Base-by-base conservation (phyloP, 495 filamentous ascomycete species). In the Penicillium chermesinum region DNA sequence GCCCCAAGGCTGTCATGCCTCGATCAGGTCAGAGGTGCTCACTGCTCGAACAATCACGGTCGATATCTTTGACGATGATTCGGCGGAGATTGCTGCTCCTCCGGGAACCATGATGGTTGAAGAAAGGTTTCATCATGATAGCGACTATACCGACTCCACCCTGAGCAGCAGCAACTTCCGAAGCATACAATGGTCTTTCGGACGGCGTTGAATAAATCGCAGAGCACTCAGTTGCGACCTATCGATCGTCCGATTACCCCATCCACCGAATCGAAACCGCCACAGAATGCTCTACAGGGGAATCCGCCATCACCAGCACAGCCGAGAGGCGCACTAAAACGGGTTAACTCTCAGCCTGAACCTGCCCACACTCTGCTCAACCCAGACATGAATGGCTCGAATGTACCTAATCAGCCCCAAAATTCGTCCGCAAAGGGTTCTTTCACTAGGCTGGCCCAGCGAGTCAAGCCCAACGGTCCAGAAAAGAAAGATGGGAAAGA, bases 41-140 rank as follows among this genome's bases (percentile, higher is more conserved):
- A 86, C 81, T 6, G 84, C 80, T 3, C 82, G 82, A 41, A 88
- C 78, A 0, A 83, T 89, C 50, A 87, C 84, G 0, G 84, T 90
- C 3, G 83, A 88, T 46, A 78, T 89, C 15, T 80, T 72, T 14
- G 82, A 86, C 35, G 71, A 80, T 20, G 70, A 78, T 15, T 70
- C 70, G 17, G 70, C 80, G 2, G 76, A 81, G 13, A 73, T 89
- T 19, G 63, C 74, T 7, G 77, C 85, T 8, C 83, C 85, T 1
- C 78, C 81, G 1, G 81, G 83, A 0, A 78, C 85, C 16, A 84
- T 84, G 55, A 70, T 89, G 46, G 60, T 89, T 22, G 76, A 83
- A 54, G 74, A 85, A 64, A 63, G 62, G 17, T 70, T 74, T 14
- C 62, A 73, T 44, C 63, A 76, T 44, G 65, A 73, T 17, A 50